These are phyloP conservation scores for Dactylellina haptotyla DNA, from an alignment of 2,329 filamentous ascomycete species.

Conservation along the genomic window DNA sequence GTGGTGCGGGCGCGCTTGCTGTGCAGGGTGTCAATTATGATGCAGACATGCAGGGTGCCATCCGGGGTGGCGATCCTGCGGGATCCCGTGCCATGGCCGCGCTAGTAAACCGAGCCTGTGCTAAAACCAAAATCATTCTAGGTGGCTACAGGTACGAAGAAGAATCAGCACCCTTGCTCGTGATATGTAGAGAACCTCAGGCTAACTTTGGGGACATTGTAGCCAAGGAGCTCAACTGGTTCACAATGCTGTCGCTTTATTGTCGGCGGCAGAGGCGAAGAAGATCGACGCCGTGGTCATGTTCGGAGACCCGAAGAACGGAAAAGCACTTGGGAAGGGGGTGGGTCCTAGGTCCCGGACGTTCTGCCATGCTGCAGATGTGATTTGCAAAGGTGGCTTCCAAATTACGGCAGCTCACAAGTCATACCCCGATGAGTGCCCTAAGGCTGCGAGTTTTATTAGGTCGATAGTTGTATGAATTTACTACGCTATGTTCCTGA, in stretches of 20 bases:
- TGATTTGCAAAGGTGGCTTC: conserved; percentile 57
- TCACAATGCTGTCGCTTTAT: conserved; percentile 56
- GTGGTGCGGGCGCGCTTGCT: conserved; percentile 47
- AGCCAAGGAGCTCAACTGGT: conserved; percentile 59
- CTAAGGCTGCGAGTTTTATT: conserved; percentile 55
- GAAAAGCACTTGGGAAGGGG: not conserved
- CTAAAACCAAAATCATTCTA: conserved; percentile 1
- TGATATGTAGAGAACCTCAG: not conserved
- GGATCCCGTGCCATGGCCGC: conserved; percentile 39
- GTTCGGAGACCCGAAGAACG: conserved; percentile 58
- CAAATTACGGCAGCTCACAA: conserved; percentile 57
- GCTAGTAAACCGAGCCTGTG: not conserved
- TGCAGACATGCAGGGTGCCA: conserved; percentile 56
- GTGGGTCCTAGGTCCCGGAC: conserved; percentile 53
- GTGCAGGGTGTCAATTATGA: conserved; percentile 58
- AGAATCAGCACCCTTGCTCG: not conserved
- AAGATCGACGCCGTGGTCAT: conserved; percentile 58
- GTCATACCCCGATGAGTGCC: conserved; percentile 54
- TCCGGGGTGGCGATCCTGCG: conserved; percentile 56
- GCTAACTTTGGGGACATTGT: conserved; percentile 8
- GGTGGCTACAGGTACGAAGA: conserved; percentile 18
- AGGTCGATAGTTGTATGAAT: conserved; percentile 2
- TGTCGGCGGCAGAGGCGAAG: conserved; percentile 54
- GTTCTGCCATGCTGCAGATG: conserved; percentile 57
- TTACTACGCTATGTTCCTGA: too few relatives aligned